Conservation (phyloP, 208 protist species). For the Trypanosoma melophagium region DNA sequence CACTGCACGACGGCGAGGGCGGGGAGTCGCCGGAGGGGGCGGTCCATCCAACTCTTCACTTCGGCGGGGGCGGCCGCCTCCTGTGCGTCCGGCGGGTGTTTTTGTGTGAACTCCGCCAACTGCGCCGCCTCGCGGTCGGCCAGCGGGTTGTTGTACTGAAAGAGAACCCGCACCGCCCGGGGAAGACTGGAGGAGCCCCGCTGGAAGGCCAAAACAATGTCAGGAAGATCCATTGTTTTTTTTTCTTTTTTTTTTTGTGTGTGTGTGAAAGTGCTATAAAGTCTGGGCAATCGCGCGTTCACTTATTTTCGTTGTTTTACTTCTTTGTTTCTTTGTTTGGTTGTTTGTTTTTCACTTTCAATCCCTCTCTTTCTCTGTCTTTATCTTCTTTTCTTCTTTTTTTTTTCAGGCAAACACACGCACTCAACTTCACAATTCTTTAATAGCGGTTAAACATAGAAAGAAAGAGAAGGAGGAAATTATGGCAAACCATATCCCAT, state of each 20-base stretch:
- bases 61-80: constrained; percentile 49
- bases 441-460: no score
- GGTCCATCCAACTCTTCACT: constrained; percentile 40
- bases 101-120: constrained; percentile 55
- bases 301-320: constrained; percentile 15
- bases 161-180: constrained; percentile 52
- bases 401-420: no score
- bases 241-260: constrained; percentile 13
- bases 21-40: constrained; percentile 55
- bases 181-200: constrained; percentile 27
- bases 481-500: no score
- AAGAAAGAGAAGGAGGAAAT: no score
- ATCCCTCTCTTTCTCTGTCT: background rate
- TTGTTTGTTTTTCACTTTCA: constrained; percentile 11
- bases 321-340: constrained; percentile 22
- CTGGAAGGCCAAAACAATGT: constrained; percentile 54
- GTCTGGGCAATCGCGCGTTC: background rate
- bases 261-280: constrained; percentile 3
- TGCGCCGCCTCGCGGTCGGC: constrained; percentile 60
- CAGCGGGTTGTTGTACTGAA: constrained; percentile 77
- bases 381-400: background rate
- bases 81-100: constrained; percentile 62
- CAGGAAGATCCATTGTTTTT: constrained; percentile 61
- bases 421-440: no score
- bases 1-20: constrained; percentile 72